Evolutionary conservation across 208 protist genomes (phyloP), one percentile per base, ranked within the genome.

Genomic region (Trypanosoma mega): DNA sequence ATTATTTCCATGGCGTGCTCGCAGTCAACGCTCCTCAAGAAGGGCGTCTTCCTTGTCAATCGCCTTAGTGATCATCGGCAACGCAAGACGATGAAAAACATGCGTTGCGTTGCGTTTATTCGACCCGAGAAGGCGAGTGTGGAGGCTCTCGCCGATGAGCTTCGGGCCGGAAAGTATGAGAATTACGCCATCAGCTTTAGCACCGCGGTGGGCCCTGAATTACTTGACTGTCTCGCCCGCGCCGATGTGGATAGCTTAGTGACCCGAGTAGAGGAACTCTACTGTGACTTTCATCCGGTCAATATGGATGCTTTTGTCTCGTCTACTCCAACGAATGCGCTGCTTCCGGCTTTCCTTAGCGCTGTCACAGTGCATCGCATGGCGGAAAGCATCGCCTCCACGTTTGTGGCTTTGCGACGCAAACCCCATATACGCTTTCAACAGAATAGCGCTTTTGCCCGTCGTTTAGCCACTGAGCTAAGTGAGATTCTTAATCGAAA

Each of bases 41-140:
- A 97, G 55, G 90, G 97, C 45, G 96, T 99, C 1, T 99, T 98
- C 61, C 77, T 99, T 20, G 89, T 99, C 37, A 96, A 98, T 63
- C 66, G 78, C 0, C 56, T 99, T 20, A 69, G 60, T 56, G 71
- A 92, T 24, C 75, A 63, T 12, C 52, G 59, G 1, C 80, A 85
- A 45, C 77, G 93, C 23, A 85, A 96, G 39, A 37, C 63, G 46
- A 98, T 99, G 87, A 83, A 85, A 51, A 90, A 96, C 61, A 79
- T 99, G 72, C 96, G 92, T 18, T 94, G 83, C 48, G 75, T 97
- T 54, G 80, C 93, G 18, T 96, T 97, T 51, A 79, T 97, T 43
- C 83, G 98, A 4, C 98, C 98, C 11, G 97, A 94, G 2, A 33
- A 62, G 11, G 67, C 86, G 16, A 99, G 94, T 69, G 79, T 98